Evolutionary conservation across 257 asterid genomes (phyloP).

Genomic region (Cynanchum wilfordii): DNA sequence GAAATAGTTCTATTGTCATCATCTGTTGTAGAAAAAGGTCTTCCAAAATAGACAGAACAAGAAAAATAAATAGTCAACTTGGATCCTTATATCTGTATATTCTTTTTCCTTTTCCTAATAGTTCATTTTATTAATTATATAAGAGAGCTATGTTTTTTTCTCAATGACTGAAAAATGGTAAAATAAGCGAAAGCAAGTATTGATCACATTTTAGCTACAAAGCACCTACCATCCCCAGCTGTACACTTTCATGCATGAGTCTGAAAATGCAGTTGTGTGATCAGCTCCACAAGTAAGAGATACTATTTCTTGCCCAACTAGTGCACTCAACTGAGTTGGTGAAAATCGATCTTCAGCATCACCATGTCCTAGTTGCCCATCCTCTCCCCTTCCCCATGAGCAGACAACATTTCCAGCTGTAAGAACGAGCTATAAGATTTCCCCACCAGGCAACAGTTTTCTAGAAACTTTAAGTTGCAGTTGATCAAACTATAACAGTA

Average conservation of each 20-base stretch:
- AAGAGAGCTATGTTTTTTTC: neutral
- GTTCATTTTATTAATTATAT: neutral
- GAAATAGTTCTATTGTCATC: neutral
- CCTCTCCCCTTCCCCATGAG: conserved; percentile 99
- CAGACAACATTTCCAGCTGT: conserved; percentile 86
- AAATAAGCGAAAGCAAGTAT: neutral
- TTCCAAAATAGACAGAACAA: neutral
- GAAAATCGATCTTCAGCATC: conserved; percentile 86
- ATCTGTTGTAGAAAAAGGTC: no score
- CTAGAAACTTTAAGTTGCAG: neutral
- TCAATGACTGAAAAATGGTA: neutral
- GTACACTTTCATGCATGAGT: conserved; percentile 54
- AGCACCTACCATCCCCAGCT: conserved; percentile 93
- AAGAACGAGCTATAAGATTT: conserved; percentile 1
- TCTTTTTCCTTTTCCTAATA: no score
- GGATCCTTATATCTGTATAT: no score
- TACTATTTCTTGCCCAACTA: conserved; percentile 68
- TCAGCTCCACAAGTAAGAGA: conserved; percentile 93
- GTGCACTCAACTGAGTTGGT: conserved; percentile 79
- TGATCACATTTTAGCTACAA: neutral
- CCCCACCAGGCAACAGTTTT: neutral
- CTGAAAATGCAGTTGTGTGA: conserved; percentile 85
- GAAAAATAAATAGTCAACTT: neutral
- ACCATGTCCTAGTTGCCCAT: conserved; percentile 96
- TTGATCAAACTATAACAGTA: neutral